Evolutionary conservation across 768 basidiomycete species (phyloP).

Genomic region (Leccinum uliginosum): DNA sequence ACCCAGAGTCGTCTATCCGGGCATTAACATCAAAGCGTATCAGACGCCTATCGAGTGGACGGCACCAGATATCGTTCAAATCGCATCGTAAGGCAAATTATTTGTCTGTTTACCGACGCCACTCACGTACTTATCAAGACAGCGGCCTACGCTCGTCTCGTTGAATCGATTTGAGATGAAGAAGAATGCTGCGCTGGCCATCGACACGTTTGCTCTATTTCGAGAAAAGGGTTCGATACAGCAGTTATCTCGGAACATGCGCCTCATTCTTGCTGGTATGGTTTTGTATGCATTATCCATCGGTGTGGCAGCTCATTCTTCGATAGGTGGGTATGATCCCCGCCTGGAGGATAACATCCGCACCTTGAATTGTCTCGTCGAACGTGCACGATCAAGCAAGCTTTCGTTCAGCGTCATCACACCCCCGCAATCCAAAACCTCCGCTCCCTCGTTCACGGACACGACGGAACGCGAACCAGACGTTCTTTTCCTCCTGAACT

Average conservation of each 20-base stretch:
- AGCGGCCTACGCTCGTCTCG: conserved; percentile 72
- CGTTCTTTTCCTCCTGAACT: conserved; percentile 88
- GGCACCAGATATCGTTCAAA: conserved; percentile 49
- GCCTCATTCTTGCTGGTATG: conserved; percentile 78
- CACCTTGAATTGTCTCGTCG: conserved; percentile 60
- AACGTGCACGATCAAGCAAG: conserved; percentile 46
- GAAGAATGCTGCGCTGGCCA: conserved; percentile 83
- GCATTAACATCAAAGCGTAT: conserved; percentile 81
- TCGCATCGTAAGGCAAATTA: conserved; percentile 48
- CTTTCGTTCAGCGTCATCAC: conserved; percentile 59
- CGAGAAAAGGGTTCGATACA: conserved; percentile 25
- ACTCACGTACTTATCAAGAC: conserved; percentile 35
- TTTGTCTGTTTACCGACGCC: neutral
- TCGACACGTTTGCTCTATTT: conserved; percentile 69
- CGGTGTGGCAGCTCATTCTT: conserved; percentile 1
- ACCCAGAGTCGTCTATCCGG: conserved; percentile 90
- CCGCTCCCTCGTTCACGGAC: conserved; percentile 40
- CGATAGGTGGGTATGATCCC: conserved; percentile 83
- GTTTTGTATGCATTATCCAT: neutral
- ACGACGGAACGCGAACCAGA: conserved; percentile 43
- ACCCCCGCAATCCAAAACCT: conserved; percentile 38
- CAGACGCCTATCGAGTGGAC: conserved; percentile 37
- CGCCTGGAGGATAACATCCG: conserved; percentile 80
- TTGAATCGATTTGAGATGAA: conserved; percentile 95
- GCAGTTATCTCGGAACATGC: conserved; percentile 35